Evolutionary conservation across 1,139 yeast genomes (phyloP), one percentile per base, ranked within the genome.

Genomic region (Suhomyces yuchorum): DNA sequence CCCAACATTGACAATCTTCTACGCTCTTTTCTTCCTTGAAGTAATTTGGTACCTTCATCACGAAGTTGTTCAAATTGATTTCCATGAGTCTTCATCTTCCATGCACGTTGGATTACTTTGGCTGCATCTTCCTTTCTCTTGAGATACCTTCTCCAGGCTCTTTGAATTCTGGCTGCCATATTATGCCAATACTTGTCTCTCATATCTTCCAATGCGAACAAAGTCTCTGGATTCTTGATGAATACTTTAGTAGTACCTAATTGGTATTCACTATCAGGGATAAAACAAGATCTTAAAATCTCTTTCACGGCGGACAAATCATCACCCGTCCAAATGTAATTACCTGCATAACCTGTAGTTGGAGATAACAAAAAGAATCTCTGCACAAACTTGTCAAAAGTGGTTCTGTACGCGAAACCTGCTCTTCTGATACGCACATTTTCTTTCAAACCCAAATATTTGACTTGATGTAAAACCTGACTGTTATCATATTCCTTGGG

Each of bases 351-450:
- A 4, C 97, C 95, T 32, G 98, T 92, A 56, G 84, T 81, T 3
- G 92, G 82, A 0, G 98, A 91, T 46, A 95, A 75, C 48, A 95
- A 71, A 66, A 90, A 93, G 66, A 95, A 95, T 61, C 99, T 78
- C 69, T 95, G 97, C n/a, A 91, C 97, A 65, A 95, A 95, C 66
- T 92, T 91, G 50, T 93, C 98, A 70, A 92, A 95, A 0, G 97
- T 89, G 54, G 96, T 96, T 70, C 99, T 85, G 62, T 92, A 93
- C 2, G 99, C 99, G 69, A 95, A 95, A 44, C 99, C 99, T 0
- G 99, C 99, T 73, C 99, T 87, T 74, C 99, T 84, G 57, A 95
- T 95, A 56, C 99, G 82, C 40, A 95, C 98, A 66, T 95, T 95
- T 67, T 95, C 99, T 63, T 93, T 95, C 66, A 95, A 77, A 63